phyloP scores from a whole-genome alignment of 23 red algal species.

The Gracilaria caudata region DNA sequence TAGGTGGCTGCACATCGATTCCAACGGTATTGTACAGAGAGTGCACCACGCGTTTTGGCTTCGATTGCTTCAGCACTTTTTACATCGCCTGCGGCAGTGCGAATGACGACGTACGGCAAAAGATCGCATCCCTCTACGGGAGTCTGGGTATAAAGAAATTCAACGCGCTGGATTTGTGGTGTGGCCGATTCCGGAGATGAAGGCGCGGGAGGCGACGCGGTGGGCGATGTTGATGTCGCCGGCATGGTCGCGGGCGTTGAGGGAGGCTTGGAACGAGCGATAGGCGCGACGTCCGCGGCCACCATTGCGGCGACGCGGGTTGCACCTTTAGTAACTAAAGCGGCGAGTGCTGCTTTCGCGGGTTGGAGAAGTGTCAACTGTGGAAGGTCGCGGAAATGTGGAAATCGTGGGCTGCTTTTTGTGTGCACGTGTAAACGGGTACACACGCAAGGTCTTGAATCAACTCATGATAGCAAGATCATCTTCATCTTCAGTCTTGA shows the following conservation, averaged over 20 bases:
- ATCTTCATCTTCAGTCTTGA: too few species aligned
- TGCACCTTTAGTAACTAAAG: neutral
- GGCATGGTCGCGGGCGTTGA: slow-evolving; percentile 38
- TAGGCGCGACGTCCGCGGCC: slow-evolving; percentile 13
- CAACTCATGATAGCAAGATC: neutral
- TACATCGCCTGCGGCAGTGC: slow-evolving; percentile 62
- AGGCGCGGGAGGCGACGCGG: slow-evolving; percentile 19
- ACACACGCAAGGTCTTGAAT: neutral
- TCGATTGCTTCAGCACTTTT: slow-evolving; percentile 86
- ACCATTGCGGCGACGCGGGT: slow-evolving; percentile 35
- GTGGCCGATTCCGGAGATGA: slow-evolving; percentile 26
- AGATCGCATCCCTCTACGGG: slow-evolving; percentile 96
- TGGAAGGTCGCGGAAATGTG: slow-evolving; percentile 6
- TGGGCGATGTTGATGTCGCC: slow-evolving; percentile 18
- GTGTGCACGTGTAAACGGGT: neutral
- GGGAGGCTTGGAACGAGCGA: neutral
- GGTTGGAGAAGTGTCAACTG: neutral
- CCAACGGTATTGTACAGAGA: slow-evolving; percentile 88
- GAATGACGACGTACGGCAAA: slow-evolving; percentile 87
- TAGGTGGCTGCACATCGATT: slow-evolving; percentile 76
- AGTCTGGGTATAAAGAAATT: slow-evolving; percentile 84
- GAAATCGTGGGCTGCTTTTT: neutral
- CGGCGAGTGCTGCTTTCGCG: slow-evolving; percentile 5
- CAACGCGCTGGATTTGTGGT: slow-evolving; percentile 67
- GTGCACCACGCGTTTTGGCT: slow-evolving; percentile 61